Percentiles rank a stretch among this genome's conserved stretches.
Evolutionary conservation across 345 rosid species (phyloP).

Genomic region (Brassica cretica): DNA sequence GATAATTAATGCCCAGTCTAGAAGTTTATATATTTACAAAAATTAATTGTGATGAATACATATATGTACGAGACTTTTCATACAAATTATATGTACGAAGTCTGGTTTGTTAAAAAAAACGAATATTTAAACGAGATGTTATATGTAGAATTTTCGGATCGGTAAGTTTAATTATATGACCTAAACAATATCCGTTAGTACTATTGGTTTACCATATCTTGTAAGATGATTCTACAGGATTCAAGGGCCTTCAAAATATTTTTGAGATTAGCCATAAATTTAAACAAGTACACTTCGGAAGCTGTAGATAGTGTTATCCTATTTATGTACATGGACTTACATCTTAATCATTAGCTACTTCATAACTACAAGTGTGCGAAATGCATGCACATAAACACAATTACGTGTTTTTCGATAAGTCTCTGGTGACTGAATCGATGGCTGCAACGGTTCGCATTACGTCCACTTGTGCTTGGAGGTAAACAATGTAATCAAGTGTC

Average conservation of each 20-base stretch:
- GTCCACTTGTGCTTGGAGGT: slow-evolving; percentile 78
- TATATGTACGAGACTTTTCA: background rate
- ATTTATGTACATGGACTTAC: slow-evolving; percentile 22
- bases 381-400: slow-evolving; percentile 16
- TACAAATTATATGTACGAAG: background rate
- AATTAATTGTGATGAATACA: background rate
- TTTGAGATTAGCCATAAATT: background rate
- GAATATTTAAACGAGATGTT: background rate
- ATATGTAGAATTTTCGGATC: background rate
- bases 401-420: slow-evolving; percentile 7
- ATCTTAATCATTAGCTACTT: slow-evolving; percentile 23
- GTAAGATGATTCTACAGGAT: background rate
- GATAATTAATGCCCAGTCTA: background rate
- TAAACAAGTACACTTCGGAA: background rate
- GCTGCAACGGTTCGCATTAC: slow-evolving; percentile 61
- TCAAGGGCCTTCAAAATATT: background rate
- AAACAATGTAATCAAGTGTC: slow-evolving; percentile 78
- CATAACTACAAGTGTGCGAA: slow-evolving; percentile 24
- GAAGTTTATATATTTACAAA: background rate
- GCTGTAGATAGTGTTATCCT: slow-evolving; percentile 15
- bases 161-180: background rate
- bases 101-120: background rate
- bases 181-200: background rate
- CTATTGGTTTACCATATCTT: background rate
- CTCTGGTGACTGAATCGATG: slow-evolving; percentile 16